Evolutionary conservation across 2,329 filamentous ascomycete genomes (phyloP).

Genomic region (Arthrobotrys musiformis): DNA sequence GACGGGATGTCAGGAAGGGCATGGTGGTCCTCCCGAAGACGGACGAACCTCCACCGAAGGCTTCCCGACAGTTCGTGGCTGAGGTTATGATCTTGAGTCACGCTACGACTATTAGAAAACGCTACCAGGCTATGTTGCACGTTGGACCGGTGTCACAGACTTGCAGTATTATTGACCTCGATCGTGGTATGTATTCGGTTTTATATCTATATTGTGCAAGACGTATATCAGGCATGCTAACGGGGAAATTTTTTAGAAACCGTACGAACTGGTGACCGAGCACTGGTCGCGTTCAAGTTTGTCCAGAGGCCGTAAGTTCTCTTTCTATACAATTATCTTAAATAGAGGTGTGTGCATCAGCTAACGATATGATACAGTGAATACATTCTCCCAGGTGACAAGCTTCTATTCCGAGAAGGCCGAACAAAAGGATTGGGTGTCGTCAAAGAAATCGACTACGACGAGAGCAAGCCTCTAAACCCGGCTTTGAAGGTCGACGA

Average conservation of each 20-base stretch:
- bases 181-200: conserved; percentile 70
- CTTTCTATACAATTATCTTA: no score
- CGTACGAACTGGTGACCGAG: conserved; percentile 93
- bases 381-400: conserved; percentile 86
- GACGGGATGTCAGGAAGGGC: conserved; percentile 94
- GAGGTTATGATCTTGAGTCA: conserved; percentile 95
- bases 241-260: conserved; percentile 65
- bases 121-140: conserved; percentile 98
- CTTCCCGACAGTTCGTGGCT: conserved; percentile 79
- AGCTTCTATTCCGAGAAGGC: conserved; percentile 91
- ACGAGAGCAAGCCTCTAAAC: conserved; percentile 66
- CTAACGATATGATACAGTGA: conserved; percentile 65
- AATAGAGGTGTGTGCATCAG: background rate
- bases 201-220: background rate
- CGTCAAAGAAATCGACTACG: conserved; percentile 90
- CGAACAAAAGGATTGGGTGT: conserved; percentile 95
- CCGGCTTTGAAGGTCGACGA: conserved; percentile 40
- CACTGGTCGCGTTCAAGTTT: conserved; percentile 92
- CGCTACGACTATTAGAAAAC: conserved; percentile 94
- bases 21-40: conserved; percentile 94
- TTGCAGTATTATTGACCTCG: conserved; percentile 96
- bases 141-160: conserved; percentile 95
- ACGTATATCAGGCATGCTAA: background rate
- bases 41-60: conserved; percentile 76
- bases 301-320: conserved; percentile 76